Evolutionary conservation across 345 rosid species (phyloP).

Genomic region (Eucalyptus pauciflora): DNA sequence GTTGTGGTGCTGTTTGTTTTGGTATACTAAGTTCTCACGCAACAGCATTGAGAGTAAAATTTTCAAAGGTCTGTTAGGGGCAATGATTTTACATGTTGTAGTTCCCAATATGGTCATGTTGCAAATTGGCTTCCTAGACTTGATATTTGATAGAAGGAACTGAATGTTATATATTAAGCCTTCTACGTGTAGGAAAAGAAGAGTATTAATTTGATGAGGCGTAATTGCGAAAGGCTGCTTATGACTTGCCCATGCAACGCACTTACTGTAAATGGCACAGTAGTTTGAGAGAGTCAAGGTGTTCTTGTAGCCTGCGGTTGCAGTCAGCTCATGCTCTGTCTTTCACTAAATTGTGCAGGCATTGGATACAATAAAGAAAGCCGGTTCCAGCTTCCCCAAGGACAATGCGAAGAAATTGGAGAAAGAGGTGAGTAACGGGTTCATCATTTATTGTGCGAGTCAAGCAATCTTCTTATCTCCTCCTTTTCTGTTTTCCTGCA

Average conservation of each 20-base stretch:
- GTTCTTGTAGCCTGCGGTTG: background rate
- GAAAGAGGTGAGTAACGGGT: conserved; percentile 56
- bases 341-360: conserved; percentile 34
- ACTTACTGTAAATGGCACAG: background rate
- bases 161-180: background rate
- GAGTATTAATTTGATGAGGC: background rate
- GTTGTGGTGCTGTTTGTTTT: background rate
- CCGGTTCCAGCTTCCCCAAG: conserved; percentile 62
- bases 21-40: background rate
- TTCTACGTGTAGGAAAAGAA: background rate
- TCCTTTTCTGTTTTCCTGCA: conserved; percentile 1
- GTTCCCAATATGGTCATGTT: background rate
- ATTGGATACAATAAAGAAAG: conserved; percentile 72
- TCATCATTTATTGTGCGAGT: background rate
- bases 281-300: background rate
- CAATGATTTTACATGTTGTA: background rate
- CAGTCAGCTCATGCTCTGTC: background rate
- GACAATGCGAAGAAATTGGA: conserved; percentile 84
- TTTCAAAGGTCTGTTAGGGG: background rate
- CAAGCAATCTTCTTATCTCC: background rate
- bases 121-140: background rate
- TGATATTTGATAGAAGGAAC: background rate
- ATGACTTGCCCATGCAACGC: background rate
- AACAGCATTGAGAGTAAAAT: background rate
- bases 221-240: background rate